Evolutionary conservation across 306 rosid genomes (phyloP), one percentile per base, ranked within the genome.

Genomic region (Myrica gale): DNA sequence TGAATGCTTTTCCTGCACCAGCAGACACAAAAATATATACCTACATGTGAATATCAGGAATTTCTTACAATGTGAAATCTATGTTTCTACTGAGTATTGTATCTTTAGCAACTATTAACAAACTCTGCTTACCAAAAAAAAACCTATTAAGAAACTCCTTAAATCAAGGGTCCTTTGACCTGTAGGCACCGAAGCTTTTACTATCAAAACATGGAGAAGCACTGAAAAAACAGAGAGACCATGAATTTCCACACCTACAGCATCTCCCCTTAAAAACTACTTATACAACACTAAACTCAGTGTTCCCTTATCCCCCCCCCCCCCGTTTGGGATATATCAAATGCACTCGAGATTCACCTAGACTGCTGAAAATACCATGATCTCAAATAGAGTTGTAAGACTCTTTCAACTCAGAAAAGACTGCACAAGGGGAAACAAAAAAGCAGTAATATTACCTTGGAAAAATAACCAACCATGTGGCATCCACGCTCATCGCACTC

Each of bases 401-500:
- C 37, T 32, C 37, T 32, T 32, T 32, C 37, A 32, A 32, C 37
- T 32, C 37, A 32, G 37, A 32, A 32, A 32, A 32, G 37, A 32
- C 37, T 32, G 37, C 37, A 32, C 8, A 23, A 44, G 4, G 70
- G 70, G 46, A 68, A 57, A 12, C 48, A 16, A 48, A 69, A 56
- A 12, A 79, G 26, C 10, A 66, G 19, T 67, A 21, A 45, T 16
- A 46, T 80, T 89, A 89, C 99, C 98, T 96, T 96, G 50, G 99
- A 92, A 79, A 96, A 96, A 85, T 96, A 96, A 79, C 99, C 99
- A 78, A 96, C 99, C 99, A 96, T 92, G 86, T 96, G 99, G 83
- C 99, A 96, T 74, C 99, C 99, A 72, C 98, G 89, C 81, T 96
- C 99, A 86, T 96, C 99, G 65, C 99, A 96, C 83, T 96, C 97